Conservation (phyloP, 495 filamentous ascomycete species). For the Aspergillus olivimuriae region DNA sequence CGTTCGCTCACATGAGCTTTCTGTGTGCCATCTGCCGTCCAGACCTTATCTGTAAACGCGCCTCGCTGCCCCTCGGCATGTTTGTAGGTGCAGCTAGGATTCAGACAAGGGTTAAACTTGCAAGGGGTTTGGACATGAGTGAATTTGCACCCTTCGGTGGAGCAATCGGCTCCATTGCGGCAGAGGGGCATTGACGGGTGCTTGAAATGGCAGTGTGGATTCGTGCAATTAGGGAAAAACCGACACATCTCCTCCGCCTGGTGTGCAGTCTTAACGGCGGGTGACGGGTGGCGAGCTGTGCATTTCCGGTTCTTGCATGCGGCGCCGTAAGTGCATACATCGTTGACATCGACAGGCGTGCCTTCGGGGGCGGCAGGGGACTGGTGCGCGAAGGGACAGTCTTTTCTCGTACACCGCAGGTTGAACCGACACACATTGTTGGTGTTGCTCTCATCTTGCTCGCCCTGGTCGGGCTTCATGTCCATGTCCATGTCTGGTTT, state of each 20-base stretch:
- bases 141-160: conserved; percentile 78
- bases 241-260: conserved; percentile 84
- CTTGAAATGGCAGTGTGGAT: conserved; percentile 76
- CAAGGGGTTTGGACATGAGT: conserved; percentile 76
- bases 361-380: conserved; percentile 86
- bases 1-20: conserved; percentile 76
- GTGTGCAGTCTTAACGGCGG: conserved; percentile 67
- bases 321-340: conserved; percentile 76
- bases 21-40: conserved; percentile 60
- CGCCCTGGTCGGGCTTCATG: conserved; percentile 18
- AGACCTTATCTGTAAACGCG: conserved; percentile 83
- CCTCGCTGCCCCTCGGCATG: conserved; percentile 83
- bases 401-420: conserved; percentile 74
- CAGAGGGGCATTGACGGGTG: conserved; percentile 78
- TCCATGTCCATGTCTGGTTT: conserved; percentile 39
- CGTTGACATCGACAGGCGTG: conserved; percentile 67
- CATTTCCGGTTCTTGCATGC: conserved; percentile 96
- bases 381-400: conserved; percentile 91
- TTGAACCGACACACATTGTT: conserved; percentile 73
- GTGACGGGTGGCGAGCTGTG: conserved; percentile 84
- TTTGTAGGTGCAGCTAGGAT: conserved; percentile 77
- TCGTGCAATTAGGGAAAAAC: conserved; percentile 92
- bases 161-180: conserved; percentile 90
- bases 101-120: conserved; percentile 88
- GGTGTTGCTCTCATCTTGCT: conserved; percentile 48